Percentiles rank a stretch among this genome's conserved stretches.
These are phyloP conservation scores for Carex scoparia DNA, from an alignment of 176 grass and related monocot species.

Conservation along the genomic window DNA sequence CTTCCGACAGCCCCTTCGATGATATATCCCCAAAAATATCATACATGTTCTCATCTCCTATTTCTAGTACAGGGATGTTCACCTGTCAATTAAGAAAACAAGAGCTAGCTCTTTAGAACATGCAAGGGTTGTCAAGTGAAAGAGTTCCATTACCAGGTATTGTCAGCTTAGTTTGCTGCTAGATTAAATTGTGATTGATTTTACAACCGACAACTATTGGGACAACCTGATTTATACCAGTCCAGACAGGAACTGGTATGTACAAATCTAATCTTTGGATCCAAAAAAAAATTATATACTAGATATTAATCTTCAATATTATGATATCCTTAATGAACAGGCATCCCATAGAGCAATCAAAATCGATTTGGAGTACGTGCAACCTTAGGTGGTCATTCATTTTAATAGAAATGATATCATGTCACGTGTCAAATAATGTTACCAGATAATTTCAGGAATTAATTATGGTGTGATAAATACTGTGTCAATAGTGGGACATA, in stretches of 20 bases:
- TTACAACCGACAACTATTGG: not conserved
- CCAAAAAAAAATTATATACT: not conserved
- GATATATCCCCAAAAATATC: conserved; percentile 49
- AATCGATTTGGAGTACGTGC: not conserved
- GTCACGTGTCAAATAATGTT: not conserved
- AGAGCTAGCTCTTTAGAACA: not conserved
- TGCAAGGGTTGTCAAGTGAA: not conserved
- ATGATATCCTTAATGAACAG: not conserved
- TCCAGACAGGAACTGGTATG: not conserved
- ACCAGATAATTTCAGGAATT: conserved; percentile 12
- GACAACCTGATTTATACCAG: not conserved
- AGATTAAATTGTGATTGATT: not conserved
- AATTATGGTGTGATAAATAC: not conserved
- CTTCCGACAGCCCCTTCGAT: conserved; percentile 44
- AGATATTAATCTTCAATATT: not conserved
- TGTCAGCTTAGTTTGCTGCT: not conserved
- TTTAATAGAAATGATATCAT: not conserved
- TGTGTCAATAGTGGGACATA: not conserved
- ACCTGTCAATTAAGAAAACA: conserved; percentile 10
- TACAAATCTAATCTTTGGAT: not conserved
- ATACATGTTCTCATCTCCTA: conserved; percentile 41
- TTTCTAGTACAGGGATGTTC: conserved; percentile 44
- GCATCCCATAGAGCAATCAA: not conserved
- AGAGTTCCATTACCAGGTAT: not conserved
- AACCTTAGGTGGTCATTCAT: not conserved